Evolutionary conservation across 179 eudicot species (phyloP), one percentile per base, ranked within the genome.

Genomic region (Silene vulgaris): DNA sequence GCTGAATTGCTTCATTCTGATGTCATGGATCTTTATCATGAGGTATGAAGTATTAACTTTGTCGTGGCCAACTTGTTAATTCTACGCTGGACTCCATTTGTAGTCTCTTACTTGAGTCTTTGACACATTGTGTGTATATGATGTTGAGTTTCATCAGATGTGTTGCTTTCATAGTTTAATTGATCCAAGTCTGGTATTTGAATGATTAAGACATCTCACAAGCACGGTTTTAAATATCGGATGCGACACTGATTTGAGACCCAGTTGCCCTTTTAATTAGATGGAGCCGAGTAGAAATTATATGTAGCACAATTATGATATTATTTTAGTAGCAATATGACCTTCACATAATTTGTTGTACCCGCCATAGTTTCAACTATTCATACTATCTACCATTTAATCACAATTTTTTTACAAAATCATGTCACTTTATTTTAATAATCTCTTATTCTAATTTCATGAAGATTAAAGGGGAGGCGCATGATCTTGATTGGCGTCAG

Each of bases 401-500:
- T 16, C 3, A n/a, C 50, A 74, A 35, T 32, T 14, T 28, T 48
- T 32, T 1, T 28, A 13, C 21, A 48, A 30, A 14, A 19, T 37
- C 65, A 13, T 14, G 35, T 8, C 29, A 5, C 21, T 54, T n/a
- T 30, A 43, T 62, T 64, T 28, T 74, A 13, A 76, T 35, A 0
- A 2, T 66, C 66, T 74, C 14, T 72, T 65, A 50, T 74, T 74
- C 37, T 63, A 9, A 54, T 26, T 72, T 14, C 71, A 35, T 84
- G 85, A 84, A 95, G 99, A 88, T 95, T 75, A 65, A 72, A 40
- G 79, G 66, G 50, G 97, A 92, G 79, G 87, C 95, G 78, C 83
- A 76, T 40, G 97, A 90, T 88, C 90, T 95, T 84, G 89, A 87
- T 76, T 78, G 75, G 76, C 89, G 95, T 40, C 90, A 95, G 92